phyloP scores from a whole-genome alignment of 1,139 yeast species.

The Geotrichum histeridarum region DNA sequence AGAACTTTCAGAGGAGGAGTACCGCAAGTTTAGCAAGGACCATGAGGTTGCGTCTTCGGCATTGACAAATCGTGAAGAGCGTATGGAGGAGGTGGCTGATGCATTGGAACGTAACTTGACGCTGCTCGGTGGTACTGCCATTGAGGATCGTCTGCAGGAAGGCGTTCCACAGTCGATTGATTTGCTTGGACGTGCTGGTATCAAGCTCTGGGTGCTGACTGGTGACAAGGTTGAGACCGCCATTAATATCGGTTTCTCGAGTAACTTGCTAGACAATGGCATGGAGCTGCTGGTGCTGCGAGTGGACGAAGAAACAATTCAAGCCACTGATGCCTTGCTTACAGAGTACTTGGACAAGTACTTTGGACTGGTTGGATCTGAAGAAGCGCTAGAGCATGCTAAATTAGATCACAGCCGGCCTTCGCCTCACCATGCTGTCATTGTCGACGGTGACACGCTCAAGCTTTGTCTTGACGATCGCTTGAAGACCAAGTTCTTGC shows the following conservation, averaged over 20 bases:
- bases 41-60: conserved; percentile 70
- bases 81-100: conserved; percentile 69
- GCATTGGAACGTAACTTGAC: conserved; percentile 66
- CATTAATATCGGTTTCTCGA: conserved; percentile 90
- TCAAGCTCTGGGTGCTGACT: conserved; percentile 90
- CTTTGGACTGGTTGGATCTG: conserved; percentile 60
- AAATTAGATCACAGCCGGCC: conserved; percentile 73
- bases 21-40: conserved; percentile 59
- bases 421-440: conserved; percentile 65
- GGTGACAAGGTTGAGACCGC: conserved; percentile 98
- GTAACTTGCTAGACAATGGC: conserved; percentile 76
- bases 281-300: conserved; percentile 79
- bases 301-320: conserved; percentile 36
- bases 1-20: conserved; percentile 58
- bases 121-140: conserved; percentile 90
- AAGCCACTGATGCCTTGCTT: conserved; percentile 50
- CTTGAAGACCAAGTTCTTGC: conserved; percentile 59
- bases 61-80: conserved; percentile 67
- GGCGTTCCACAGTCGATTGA: conserved; percentile 94
- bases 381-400: conserved; percentile 54
- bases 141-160: conserved; percentile 87
- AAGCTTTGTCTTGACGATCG: conserved; percentile 56
- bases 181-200: conserved; percentile 76
- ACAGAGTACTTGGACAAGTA: conserved; percentile 53
- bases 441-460: conserved; percentile 89